Evolutionary conservation across 2,329 filamentous ascomycete species (phyloP), one percentile per base, ranked within the genome.

Genomic region (Scytalidium lignicola): DNA sequence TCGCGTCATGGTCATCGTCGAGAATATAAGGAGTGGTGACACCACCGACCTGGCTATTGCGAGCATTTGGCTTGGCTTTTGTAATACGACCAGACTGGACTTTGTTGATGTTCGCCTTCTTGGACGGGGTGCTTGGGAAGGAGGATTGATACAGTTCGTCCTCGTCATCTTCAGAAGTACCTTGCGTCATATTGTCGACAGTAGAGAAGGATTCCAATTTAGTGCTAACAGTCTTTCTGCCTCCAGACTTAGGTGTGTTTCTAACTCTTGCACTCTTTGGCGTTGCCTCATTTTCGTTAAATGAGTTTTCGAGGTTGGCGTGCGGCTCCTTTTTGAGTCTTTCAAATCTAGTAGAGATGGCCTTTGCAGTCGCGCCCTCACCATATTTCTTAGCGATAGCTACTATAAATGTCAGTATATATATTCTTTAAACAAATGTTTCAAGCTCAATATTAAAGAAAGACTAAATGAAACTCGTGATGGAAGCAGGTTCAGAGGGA

Each of bases 341-440:
- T 44, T 61, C 57, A 40, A 63, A 59, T 17, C 60, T 57, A 15
- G 51, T 56, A 17, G 55, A 57, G 3, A 63, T 53, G 44, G 60
- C 61, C 47, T 62, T 63, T 54, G 58, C 60, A 40, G 55, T 58
- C 3, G 51, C 51, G 28, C 58, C 55, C 20, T 62, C 56, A 17
- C 56, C 60, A 20, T 52, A 60, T 41, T 58, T 47, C 29, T 53
- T 47, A 26, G 60, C 59, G 19, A 62, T 59, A 21, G 58, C 63
- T 65, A 40, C 18, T 43, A 45, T 54, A 41, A 46, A 28, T 39
- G 55, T 65, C 61, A 65, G 62, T 53, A 37, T 46, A 44, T 49
- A 20, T 47, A 50, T 10, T 13, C 46, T 39, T 28, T 43, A 15
- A 13, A 55, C 18, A 8, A 18, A 15, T 20, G 9, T 17, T 20